Evolutionary conservation across 2,329 filamentous ascomycete genomes (phyloP), one percentile per base, ranked within the genome.

Genomic region (Aspergillus sp.): DNA sequence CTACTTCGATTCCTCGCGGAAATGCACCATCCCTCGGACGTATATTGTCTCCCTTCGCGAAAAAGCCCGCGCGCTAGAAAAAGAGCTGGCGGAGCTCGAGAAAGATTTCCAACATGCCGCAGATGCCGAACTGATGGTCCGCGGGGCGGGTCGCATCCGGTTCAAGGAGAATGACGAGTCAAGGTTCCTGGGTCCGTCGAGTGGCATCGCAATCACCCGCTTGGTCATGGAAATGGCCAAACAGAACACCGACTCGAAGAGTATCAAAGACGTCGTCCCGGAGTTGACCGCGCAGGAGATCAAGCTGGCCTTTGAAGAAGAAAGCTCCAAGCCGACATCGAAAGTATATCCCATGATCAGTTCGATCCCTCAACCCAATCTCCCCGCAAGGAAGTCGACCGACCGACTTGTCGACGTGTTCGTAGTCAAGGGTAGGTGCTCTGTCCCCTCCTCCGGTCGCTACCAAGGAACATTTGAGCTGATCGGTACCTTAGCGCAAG

Each of bases 151-250:
- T 26, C 85, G 94, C 66, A 91, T 98, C 67, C 89, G 89, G 49
- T 86, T 98, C 55, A 88, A 90, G 69, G 91, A 94, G 68, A 88
- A 88, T 57, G 92, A 96, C 73, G 94, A 97, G 76, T 88, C 91
- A 16, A 90, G 94, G 63, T 98, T 95, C 73, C 81, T 99, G 2
- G 95, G 95, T 0, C 91, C 95, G 2, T 96, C 93, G 52, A 98
- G 94, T 74, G 95, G 94, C 60, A 96, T 97, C 69, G 91, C 92
- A 71, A 96, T 98, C 81, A 96, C 93, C 12, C 87, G 94, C 31
- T 83, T 98, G 66, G 88, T 99, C 11, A 97, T 99, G 90, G 93
- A 97, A 74, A 87, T 96, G 76, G 94, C 94, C 55, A 98, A 96
- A 78, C 89, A 92, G 63, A 96, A 94, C 70, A 96, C 92, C 26